A percentile compares a stretch with the other conserved stretches of the same genome.
Evolutionary conservation across 1,139 yeast species (phyloP).

Genomic region (Saccharomyces hybrid): DNA sequence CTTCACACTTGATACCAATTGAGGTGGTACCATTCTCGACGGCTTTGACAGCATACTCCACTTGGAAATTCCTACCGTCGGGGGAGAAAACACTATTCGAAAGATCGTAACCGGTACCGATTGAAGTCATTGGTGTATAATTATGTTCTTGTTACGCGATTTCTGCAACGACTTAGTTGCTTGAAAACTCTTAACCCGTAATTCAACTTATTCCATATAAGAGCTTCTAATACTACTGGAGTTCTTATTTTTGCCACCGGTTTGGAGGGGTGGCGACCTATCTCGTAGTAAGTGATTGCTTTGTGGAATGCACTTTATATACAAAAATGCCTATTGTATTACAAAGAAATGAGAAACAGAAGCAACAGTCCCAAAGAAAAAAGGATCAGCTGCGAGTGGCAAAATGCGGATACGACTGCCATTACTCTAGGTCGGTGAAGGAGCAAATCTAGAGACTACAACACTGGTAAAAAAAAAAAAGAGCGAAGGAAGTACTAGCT

Average conservation of each 20-base stretch:
- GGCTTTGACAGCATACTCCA: constrained; percentile 94
- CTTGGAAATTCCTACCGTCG: constrained; percentile 98
- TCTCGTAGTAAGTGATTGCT: too few species aligned
- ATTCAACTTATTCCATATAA: too few species aligned
- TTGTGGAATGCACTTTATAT: not conserved
- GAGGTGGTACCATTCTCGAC: constrained; percentile 97
- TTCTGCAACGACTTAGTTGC: not conserved
- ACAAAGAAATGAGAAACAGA: not conserved
- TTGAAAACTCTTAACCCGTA: not conserved
- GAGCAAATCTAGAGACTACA: not conserved
- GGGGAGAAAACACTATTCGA: constrained; percentile 81
- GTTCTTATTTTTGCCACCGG: too few species aligned
- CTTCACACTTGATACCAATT: constrained; percentile 83
- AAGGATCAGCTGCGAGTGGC: not conserved
- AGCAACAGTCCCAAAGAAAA: not conserved
- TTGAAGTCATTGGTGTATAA: constrained; percentile 52
- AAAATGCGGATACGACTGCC: not conserved
- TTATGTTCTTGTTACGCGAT: not conserved
- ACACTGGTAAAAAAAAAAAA: not conserved
- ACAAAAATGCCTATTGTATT: not conserved
- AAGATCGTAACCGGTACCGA: constrained; percentile 95
- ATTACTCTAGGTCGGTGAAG: not conserved
- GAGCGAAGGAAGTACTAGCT: not conserved
- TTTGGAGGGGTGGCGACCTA: too few species aligned
- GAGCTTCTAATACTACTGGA: too few species aligned